Base-by-base conservation (phyloP, 2,329 filamentous ascomycete species). In the Paecilomyces sp. region DNA sequence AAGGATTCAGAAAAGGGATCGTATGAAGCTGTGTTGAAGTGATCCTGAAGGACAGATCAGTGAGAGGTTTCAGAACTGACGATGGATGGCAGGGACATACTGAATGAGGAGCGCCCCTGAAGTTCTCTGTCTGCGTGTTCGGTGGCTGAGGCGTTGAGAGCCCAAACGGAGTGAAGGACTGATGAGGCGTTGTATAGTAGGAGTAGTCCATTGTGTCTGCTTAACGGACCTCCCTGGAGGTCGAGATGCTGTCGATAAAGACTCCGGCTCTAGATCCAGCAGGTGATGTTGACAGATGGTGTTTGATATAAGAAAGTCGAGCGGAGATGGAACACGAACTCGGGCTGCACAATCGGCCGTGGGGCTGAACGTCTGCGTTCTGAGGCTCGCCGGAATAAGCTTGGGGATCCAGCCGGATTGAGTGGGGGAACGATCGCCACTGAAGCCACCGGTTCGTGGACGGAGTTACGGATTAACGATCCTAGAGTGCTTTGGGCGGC, bases 171-270 rank as follows among this genome's bases (percentile, higher is more conserved):
- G 78, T 76, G 65, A 80, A 85, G 50, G 77, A 71, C 63, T 80
- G 79, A 52, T 67, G 66, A 18, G 70, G 67, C 55, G 67, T 66
- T 22, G 75, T 67, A 65, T 80, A 85, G 70, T 82, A 85, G 57
- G 78, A 76, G 70, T 84, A 86, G 66, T 86, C 82, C 83, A 86
- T 86, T 59, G 24, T n/a, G 47, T 24, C 2, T 12, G 22, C 18
- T 18, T 31, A n/a, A 12, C 13, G 25, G 33, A 12, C 9, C 31
- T 30, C n/a, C 34, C 15, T 30, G 15, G 34, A 47, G n/a, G 22
- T 15, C n/a, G 5, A 1, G 28, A 33, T 3, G 28, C n/a, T 6
- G 51, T n/a, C 22, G 22, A 25, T 53, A n/a, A 30, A 18, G 41
- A 18, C 18, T 9, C n/a, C n/a, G 41, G 13, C 41, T 47, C 8